These are phyloP conservation scores for Phyllostachys edulis DNA, from an alignment of 176 grass and related monocot species.

Conservation along the genomic window DNA sequence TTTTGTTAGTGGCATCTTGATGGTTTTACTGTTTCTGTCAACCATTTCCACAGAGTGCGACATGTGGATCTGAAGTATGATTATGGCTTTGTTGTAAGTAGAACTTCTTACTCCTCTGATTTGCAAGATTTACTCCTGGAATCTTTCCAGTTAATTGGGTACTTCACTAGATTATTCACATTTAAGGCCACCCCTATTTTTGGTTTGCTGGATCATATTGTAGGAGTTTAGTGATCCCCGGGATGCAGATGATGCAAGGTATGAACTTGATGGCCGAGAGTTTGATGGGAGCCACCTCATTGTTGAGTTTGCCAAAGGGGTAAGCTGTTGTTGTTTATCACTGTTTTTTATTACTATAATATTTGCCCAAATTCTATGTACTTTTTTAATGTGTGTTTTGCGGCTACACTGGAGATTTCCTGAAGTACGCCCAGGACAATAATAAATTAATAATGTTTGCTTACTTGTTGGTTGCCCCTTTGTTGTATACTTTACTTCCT, in stretches of 20 bases:
- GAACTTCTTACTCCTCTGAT: not conserved
- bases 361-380: not conserved
- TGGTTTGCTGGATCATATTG: constrained; percentile 17
- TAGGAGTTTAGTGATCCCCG: constrained; percentile 83
- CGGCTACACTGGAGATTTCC: not conserved
- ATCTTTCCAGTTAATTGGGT: not conserved
- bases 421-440: not conserved
- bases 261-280: constrained; percentile 67
- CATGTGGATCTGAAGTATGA: constrained; percentile 85
- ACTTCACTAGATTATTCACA: constrained; percentile 22
- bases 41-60: constrained; percentile 58
- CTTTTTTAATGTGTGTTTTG: not conserved
- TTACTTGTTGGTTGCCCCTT: not conserved
- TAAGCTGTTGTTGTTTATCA: constrained; percentile 36
- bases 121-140: not conserved
- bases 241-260: constrained; percentile 90
- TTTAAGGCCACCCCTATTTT: constrained; percentile 16
- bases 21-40: constrained; percentile 51
- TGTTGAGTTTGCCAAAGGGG: constrained; percentile 89
- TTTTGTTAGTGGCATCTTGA: constrained; percentile 29
- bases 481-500: not conserved
- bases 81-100: constrained; percentile 88
- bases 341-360: not conserved
- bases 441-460: not conserved
- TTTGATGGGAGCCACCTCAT: constrained; percentile 67